phyloP scores from a whole-genome alignment of 495 filamentous ascomycete species.

The Barbatosphaeria neglecta region DNA sequence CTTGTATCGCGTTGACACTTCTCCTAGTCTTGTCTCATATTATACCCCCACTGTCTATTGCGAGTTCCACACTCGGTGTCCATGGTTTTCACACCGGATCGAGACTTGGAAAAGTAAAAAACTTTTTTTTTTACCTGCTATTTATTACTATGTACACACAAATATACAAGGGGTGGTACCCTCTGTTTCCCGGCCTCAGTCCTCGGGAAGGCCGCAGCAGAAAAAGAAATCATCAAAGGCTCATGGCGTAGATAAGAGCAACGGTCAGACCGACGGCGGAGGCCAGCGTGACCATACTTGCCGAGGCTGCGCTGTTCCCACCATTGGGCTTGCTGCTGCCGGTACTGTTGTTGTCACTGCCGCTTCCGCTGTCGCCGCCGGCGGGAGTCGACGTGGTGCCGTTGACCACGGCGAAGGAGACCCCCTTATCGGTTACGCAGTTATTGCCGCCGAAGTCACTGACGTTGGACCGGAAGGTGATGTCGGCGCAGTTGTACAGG shows the following conservation, averaged over 20 bases:
- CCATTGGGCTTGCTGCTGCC: conserved; percentile 1
- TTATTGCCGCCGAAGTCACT: conserved; percentile 19
- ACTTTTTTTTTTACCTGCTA: too few species aligned
- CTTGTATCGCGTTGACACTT: too few species aligned
- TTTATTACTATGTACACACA: too few species aligned
- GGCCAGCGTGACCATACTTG: conserved; percentile 27
- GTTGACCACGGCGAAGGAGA: conserved; percentile 11
- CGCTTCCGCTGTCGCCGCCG: conserved; percentile 1
- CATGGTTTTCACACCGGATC: too few species aligned
- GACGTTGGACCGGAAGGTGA: conserved; percentile 41
- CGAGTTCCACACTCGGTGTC: too few species aligned
- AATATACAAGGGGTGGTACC: background rate
- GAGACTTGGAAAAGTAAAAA: too few species aligned
- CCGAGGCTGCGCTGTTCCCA: conserved; percentile 5
- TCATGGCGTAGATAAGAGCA: conserved; percentile 30
- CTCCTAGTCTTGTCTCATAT: too few species aligned
- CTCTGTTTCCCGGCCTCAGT: too few species aligned
- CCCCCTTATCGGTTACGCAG: conserved; percentile 37
- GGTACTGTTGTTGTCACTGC: background rate
- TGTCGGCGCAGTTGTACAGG: conserved; percentile 57
- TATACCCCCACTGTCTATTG: too few species aligned
- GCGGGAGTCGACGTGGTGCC: conserved; percentile 1
- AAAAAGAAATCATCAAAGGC: conserved; percentile 7
- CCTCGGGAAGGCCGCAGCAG: too few species aligned
- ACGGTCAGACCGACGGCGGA: conserved; percentile 43